phyloP scores from a whole-genome alignment of 768 basidiomycete species.

The Mycena albidolilacea region DNA sequence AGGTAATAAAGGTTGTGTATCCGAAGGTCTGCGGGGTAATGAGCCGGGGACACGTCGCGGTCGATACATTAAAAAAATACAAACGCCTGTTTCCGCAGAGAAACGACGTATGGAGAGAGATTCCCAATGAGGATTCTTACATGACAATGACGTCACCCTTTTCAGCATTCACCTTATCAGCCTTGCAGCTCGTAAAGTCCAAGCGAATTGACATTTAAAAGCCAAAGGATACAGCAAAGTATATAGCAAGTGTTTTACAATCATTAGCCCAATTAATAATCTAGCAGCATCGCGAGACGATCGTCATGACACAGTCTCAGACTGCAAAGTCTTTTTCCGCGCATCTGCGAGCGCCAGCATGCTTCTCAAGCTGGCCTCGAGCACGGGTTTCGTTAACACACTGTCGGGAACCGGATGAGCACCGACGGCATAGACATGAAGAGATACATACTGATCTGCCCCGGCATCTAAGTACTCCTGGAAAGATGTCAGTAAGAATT shows the following conservation, averaged over 20 bases:
- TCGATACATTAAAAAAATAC: neutral
- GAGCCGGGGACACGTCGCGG: neutral
- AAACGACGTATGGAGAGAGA: neutral
- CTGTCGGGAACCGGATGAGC: slow-evolving; percentile 47
- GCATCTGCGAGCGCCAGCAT: slow-evolving; percentile 48
- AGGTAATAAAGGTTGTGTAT: neutral
- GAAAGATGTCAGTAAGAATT: slow-evolving; percentile 22
- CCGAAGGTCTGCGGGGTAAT: neutral
- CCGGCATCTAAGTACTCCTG: slow-evolving; percentile 71
- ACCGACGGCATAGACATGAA: neutral
- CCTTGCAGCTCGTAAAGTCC: neutral
- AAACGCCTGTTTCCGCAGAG: neutral
- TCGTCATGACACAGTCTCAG: slow-evolving; percentile 16
- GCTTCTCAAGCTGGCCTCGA: slow-evolving; percentile 56
- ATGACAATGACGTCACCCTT: no score
- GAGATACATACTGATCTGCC: slow-evolving; percentile 65
- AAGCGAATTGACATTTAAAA: neutral
- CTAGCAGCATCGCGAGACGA: neutral
- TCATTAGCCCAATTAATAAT: slow-evolving; percentile 15
- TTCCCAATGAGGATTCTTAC: slow-evolving; percentile 1
- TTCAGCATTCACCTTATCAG: neutral
- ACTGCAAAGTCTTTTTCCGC: slow-evolving; percentile 24
- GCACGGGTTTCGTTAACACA: slow-evolving; percentile 75
- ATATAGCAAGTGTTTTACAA: slow-evolving; percentile 30
- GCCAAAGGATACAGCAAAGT: neutral